Evolutionary conservation across 257 asterid species (phyloP).

Genomic region (Plantago elongata): DNA sequence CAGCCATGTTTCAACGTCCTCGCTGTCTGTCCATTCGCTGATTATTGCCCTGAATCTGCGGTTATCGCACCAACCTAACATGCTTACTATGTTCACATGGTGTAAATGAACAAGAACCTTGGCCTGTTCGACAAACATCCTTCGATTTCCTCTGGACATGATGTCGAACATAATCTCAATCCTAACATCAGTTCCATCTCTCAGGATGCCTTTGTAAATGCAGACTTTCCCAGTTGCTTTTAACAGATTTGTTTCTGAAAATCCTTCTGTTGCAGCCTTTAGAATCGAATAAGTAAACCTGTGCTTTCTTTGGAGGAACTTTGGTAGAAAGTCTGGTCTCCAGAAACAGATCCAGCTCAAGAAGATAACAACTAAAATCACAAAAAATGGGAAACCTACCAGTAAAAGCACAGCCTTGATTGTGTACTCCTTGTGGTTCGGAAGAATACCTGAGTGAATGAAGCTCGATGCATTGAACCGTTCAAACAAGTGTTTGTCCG

Average conservation of each 20-base stretch:
- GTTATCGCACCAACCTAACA: constrained; percentile 37
- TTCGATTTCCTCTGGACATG: constrained; percentile 23
- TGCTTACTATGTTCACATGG: constrained; percentile 30
- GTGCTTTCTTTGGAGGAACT: constrained; percentile 18
- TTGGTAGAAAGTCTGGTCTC: constrained; percentile 22
- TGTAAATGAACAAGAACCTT: constrained; percentile 27
- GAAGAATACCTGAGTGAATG: constrained; percentile 37
- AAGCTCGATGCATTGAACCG: constrained; percentile 35
- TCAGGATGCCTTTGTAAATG: constrained; percentile 30
- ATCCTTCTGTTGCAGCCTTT: constrained; percentile 40
- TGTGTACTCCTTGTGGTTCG: constrained; percentile 24
- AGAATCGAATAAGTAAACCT: constrained; percentile 27
- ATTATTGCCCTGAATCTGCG: constrained; percentile 28
- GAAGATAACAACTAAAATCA: constrained; percentile 22
- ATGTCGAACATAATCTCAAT: constrained; percentile 23
- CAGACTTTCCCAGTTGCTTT: constrained; percentile 5
- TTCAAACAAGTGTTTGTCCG: constrained; percentile 28
- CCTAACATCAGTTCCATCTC: constrained; percentile 35
- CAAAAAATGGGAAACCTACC: constrained; percentile 35
- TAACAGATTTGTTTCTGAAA: constrained; percentile 35
- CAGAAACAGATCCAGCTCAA: constrained; percentile 32
- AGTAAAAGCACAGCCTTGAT: constrained; percentile 28
- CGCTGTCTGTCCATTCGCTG: constrained; percentile 26
- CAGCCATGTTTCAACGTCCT: constrained; percentile 37
- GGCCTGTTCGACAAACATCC: constrained; percentile 26